Conservation (phyloP, 1,139 yeast genomes). For the Scheffersomyces quercinus region DNA sequence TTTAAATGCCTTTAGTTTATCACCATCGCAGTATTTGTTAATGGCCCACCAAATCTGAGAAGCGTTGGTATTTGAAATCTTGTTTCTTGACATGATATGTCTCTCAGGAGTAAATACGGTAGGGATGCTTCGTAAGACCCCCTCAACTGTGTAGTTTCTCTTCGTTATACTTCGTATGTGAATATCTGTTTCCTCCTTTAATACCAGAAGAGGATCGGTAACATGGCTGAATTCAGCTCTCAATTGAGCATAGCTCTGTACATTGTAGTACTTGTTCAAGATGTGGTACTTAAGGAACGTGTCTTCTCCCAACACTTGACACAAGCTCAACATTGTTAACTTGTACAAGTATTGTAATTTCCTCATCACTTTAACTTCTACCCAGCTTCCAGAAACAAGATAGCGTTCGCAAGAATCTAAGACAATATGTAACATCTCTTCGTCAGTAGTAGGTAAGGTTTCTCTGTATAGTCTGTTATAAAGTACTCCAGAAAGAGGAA, state of each 20-base stretch:
- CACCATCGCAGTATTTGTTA: slow-evolving; percentile 15
- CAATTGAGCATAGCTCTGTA: slow-evolving; percentile 10
- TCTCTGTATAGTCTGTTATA: slow-evolving; percentile 18
- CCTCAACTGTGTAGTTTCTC: slow-evolving; percentile 6
- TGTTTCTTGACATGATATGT: slow-evolving; percentile 18
- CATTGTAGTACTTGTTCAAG: slow-evolving; percentile 31
- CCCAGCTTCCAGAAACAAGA: slow-evolving; percentile 32
- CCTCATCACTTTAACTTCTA: slow-evolving; percentile 24
- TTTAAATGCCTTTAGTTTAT: slow-evolving; percentile 19
- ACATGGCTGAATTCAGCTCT: slow-evolving; percentile 9
- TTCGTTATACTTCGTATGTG: neutral
- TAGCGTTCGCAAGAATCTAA: slow-evolving; percentile 29
- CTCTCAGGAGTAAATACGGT: slow-evolving; percentile 29
- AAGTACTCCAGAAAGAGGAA: slow-evolving; percentile 21
- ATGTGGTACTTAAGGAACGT: slow-evolving; percentile 20
- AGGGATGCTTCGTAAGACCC: slow-evolving; percentile 18
- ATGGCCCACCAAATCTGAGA: slow-evolving; percentile 18
- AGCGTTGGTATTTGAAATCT: slow-evolving; percentile 18
- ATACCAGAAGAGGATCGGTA: slow-evolving; percentile 8
- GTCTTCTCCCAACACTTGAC: slow-evolving; percentile 13
- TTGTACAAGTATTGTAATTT: slow-evolving; percentile 28
- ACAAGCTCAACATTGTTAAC: slow-evolving; percentile 18
- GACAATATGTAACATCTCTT: slow-evolving; percentile 14
- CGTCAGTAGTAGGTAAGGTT: slow-evolving; percentile 12
- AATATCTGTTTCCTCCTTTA: slow-evolving; percentile 9